Evolutionary conservation across 2,329 filamentous ascomycete genomes (phyloP), one percentile per base, ranked within the genome.

Genomic region (Dothideomycetes sp.): DNA sequence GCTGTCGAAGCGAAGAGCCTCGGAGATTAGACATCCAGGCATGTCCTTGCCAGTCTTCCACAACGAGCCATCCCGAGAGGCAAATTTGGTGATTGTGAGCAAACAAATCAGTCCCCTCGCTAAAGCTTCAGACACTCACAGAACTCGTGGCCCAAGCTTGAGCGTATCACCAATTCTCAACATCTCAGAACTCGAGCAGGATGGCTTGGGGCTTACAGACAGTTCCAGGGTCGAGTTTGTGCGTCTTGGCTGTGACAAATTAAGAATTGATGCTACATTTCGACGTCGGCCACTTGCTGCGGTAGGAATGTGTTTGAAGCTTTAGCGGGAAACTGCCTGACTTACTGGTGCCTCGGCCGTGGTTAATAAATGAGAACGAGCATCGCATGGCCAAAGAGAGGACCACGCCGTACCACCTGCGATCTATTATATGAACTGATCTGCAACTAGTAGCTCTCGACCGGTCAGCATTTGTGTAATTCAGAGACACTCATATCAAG

Each of bases 401-500:
- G 24, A 12, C 30, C 33, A 25, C 20, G 43, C 22, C 33, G 18
- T 18, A 29, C 23, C 13, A 30, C 17, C 28, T 43, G 18, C 37
- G 20, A 38, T 15, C 5, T 19, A 34, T 30, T 33, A 25, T 43
- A 30, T 23, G 38, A 38, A 31, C 17, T 34, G 43, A 43, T 45
- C 38, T 38, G 33, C 38, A 34, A 42, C 39, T 43, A 45, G 38
- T 12, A 41, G n/a, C 30, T n/a, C 20, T 37, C 33, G 18, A 23
- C 28, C 13, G 13, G 7, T 17, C n/a, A 36, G 10, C 31, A 34
- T 8, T 23, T 28, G 9, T 44, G 27, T 18, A 23, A 25, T 20
- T 22, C 38, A 45, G n/a, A 37, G 28, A 43, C 29, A 28, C 18
- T 42, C 33, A 33, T 38, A 28, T 27, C 12, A 33, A 39, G 29